Percentiles rank a stretch among this genome's conserved stretches.
Evolutionary conservation across 2,329 filamentous ascomycete species (phyloP).

Genomic region (Myriangium duriaei): DNA sequence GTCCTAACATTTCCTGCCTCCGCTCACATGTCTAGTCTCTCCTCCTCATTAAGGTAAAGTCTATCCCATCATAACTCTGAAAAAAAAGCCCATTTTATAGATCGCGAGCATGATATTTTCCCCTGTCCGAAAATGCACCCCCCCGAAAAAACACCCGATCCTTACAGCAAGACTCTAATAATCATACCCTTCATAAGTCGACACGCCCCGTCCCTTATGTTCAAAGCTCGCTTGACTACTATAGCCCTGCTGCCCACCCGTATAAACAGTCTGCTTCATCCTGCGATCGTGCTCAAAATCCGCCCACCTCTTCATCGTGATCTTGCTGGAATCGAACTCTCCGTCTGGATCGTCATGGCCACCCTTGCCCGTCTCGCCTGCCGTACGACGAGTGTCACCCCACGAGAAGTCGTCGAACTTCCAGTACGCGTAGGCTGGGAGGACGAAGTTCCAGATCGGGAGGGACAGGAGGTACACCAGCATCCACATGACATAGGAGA

Average conservation of each 20-base stretch:
- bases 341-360: conserved; percentile 59
- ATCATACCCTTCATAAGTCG: background rate
- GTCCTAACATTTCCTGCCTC: too few species aligned
- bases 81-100: too few species aligned
- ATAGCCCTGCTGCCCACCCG: background rate
- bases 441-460: conserved; percentile 93
- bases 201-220: background rate
- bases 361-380: conserved; percentile 79
- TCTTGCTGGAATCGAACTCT: conserved; percentile 96
- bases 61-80: too few species aligned
- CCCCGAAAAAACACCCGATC: too few species aligned
- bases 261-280: conserved; percentile 11
- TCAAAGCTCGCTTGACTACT: background rate
- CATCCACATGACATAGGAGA: conserved; percentile 94
- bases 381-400: conserved; percentile 95
- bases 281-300: conserved; percentile 67
- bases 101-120: too few species aligned
- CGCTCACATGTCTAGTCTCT: too few species aligned
- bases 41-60: too few species aligned
- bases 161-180: background rate
- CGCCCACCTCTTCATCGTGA: conserved; percentile 97
- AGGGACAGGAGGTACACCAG: conserved; percentile 85
- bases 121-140: too few species aligned
- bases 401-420: conserved; percentile 99
- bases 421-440: conserved; percentile 93